phyloP scores from a whole-genome alignment of 129 eudicot genomes.

The Artemisia argyi region DNA sequence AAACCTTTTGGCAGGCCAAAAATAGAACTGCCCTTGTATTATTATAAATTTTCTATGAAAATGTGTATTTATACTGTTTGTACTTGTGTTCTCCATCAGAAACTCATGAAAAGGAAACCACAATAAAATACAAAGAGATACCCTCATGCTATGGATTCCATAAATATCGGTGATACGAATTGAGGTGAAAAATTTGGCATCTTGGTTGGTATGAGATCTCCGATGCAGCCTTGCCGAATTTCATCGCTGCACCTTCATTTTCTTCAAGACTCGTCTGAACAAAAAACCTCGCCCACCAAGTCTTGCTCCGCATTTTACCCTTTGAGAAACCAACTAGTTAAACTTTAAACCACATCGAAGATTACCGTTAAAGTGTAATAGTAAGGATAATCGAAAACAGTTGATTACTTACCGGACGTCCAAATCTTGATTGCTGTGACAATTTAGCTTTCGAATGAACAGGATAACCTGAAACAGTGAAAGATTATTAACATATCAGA shows the following conservation, averaged over 20 bases:
- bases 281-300: slow-evolving; percentile 73
- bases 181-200: slow-evolving; percentile 67
- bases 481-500: background rate
- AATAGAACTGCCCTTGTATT: too few relatives aligned
- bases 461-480: slow-evolving; percentile 38
- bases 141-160: background rate
- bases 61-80: too few relatives aligned
- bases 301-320: slow-evolving; percentile 61
- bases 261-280: slow-evolving; percentile 55
- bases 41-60: too few relatives aligned
- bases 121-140: too few relatives aligned
- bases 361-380: background rate
- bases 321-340: slow-evolving; percentile 11
- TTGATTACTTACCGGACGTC: slow-evolving; percentile 48
- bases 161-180: slow-evolving; percentile 27
- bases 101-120: too few relatives aligned
- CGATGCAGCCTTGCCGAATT: slow-evolving; percentile 53
- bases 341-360: background rate
- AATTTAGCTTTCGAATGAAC: slow-evolving; percentile 52
- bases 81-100: too few relatives aligned
- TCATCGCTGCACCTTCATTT: slow-evolving; percentile 56
- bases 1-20: too few relatives aligned
- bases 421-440: slow-evolving; percentile 48
- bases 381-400: background rate
- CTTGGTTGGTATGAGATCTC: slow-evolving; percentile 38